Base-by-base conservation (phyloP, 2,329 filamentous ascomycete genomes). In the Fusarium coicis region DNA sequence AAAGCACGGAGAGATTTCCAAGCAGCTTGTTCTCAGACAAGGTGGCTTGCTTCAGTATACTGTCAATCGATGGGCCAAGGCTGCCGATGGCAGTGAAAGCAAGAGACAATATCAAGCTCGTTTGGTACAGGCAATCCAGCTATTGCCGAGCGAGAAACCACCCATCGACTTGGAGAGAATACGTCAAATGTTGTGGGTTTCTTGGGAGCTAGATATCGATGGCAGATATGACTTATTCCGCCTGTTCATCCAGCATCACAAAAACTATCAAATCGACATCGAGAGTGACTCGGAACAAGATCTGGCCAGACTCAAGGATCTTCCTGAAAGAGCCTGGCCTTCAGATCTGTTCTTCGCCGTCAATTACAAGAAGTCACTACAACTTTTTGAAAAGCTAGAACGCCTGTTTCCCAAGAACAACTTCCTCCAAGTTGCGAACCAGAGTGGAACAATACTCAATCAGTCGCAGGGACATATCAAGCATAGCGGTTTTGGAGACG, bases 181-280 rank as follows among this genome's bases (percentile, higher is more conserved):
- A 6, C 40, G 43, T 8, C 10, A 52, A 10, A 47, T 37, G 7
- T 18, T 73, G 18, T 5, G 37, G 28, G 15, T 43, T 30, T 34
- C 47, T 6, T n/a, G n/a, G 32, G 58, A 57, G 16, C 30, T 65
- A 18, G 46, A 34, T 10, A 5, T 15, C 2, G 42, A 59, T 23
- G 52, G 44, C 11, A 75, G 43, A 36, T 80, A 79, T 28, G 66
- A 74, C 1, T 50, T 80, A 7, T 68, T 80, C 9, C 73, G 73
- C 1, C 64, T 79, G 3, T 40, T 78, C 5, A 23, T 80, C 21
- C 47, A 64, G 18, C 57, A 79, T n/a, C 34, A 63, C 12, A 61
- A 50, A 18, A 49, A 54, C 5, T 76, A 74, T 34, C 28, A 28
- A 8, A 23, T 79, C 10, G 77, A 80, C 34, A 69, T 80, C 11